A percentile compares a stretch with the other conserved stretches of the same genome.
These are phyloP conservation scores for Fusarium sp. DNA, from an alignment of 2,329 filamentous ascomycete species.

Conservation along the genomic window DNA sequence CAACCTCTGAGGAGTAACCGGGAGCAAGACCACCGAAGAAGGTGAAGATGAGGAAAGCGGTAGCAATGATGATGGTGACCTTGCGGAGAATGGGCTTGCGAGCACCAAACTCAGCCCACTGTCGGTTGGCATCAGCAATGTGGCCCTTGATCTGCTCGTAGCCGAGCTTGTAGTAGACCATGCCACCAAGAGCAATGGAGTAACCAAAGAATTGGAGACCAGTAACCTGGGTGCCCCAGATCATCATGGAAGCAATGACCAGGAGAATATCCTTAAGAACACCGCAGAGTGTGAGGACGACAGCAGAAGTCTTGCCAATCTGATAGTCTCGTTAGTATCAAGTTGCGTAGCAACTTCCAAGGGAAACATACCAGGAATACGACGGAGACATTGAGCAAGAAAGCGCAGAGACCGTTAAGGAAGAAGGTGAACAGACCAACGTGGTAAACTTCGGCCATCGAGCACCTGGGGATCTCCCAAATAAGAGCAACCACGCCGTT, in stretches of 20 bases:
- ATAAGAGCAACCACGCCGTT: slow-evolving; percentile 79
- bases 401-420: slow-evolving; percentile 80
- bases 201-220: slow-evolving; percentile 85
- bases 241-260: slow-evolving; percentile 80
- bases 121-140: slow-evolving; percentile 74
- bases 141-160: slow-evolving; percentile 86
- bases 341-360: too few relatives aligned
- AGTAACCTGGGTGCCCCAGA: slow-evolving; percentile 81
- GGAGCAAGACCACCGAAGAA: slow-evolving; percentile 76
- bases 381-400: slow-evolving; percentile 85
- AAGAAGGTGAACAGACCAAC: slow-evolving; percentile 80
- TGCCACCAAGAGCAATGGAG: slow-evolving; percentile 79
- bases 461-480: slow-evolving; percentile 77
- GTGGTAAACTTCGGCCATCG: slow-evolving; percentile 75
- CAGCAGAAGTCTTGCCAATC: slow-evolving; percentile 89
- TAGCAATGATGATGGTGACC: slow-evolving; percentile 73
- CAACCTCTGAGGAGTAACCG: slow-evolving; percentile 65
- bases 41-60: slow-evolving; percentile 73
- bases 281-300: slow-evolving; percentile 87
- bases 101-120: slow-evolving; percentile 88
- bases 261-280: slow-evolving; percentile 90
- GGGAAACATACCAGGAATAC: slow-evolving; percentile 78
- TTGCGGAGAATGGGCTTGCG: slow-evolving; percentile 82
- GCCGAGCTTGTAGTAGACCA: slow-evolving; percentile 86
- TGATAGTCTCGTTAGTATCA: slow-evolving; percentile 52